Base-by-base conservation (phyloP, 345 rosid species). In the Eucalyptus curtisii region DNA sequence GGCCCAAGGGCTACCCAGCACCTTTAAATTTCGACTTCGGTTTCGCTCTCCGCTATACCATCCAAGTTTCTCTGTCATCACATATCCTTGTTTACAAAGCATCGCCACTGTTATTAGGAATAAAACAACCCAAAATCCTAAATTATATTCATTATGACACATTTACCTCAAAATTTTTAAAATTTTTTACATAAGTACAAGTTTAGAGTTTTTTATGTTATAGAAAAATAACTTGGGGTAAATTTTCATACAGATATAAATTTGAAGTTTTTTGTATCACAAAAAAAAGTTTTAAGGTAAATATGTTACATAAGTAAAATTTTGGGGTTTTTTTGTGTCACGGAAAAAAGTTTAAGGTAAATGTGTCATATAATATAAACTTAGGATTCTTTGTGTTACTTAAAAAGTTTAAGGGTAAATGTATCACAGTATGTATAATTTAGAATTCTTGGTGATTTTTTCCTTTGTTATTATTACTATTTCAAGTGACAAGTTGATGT, bases 111-210 rank as follows among this genome's bases (percentile, higher is more conserved):
- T 27, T 27, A 59, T 59, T 27, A 27, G 61, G 61, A 24, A 55
- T 24, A 55, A 22, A 24, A 55, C 25, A 55, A 55, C 3, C 5
- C 9, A 55, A 55, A 55, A 55, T 55, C 2, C 13, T 10, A 55
- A 55, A 24, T 25, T 55, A 55, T 55, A 55, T 13, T 24, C 0
- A 2, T 24, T 22, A 24, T 22, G 0, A 22, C 30, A 24, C 3
- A 24, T 24, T 55, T 24, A 24, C 0, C 61, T 55, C 30, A 24
- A 55, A 9, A 0, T 10, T 4, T 10, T 10, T 55, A 0, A 10
- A 24, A 4, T 22, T 55, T 10, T 3, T 24, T 25, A 55, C 30
- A 10, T 55, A 25, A 24, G 13, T 55, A 24, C 3, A 4, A 24
- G 13, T 55, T 55, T 55, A 0, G 12, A 25, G 13, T 52, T 24